Evolutionary conservation across 306 rosid genomes (phyloP).

Genomic region (Hippophae gyantsensis): DNA sequence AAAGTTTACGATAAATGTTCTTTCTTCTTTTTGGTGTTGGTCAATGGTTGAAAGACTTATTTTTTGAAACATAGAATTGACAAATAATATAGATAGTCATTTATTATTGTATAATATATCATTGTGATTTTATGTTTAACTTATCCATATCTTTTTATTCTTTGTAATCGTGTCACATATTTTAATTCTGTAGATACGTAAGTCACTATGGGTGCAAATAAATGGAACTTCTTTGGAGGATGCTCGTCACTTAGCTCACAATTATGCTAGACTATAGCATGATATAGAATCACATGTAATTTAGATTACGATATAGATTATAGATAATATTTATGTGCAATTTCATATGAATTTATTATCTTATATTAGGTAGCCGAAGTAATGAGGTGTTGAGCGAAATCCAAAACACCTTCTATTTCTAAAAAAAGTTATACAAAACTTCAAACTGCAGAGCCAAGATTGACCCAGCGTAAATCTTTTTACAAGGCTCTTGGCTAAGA

Average conservation of each 20-base stretch:
- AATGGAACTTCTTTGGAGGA: too few species aligned
- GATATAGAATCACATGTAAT: slow-evolving; percentile 78
- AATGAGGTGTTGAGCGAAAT: slow-evolving; percentile 57
- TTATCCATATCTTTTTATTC: slow-evolving; percentile 17
- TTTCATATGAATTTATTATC: slow-evolving; percentile 23
- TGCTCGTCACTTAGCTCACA: too few species aligned
- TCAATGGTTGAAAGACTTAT: too few species aligned
- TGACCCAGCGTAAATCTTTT: slow-evolving; percentile 70
- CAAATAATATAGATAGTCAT: too few species aligned
- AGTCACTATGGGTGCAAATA: slow-evolving; percentile 36
- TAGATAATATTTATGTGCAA: slow-evolving; percentile 20
- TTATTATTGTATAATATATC: background rate
- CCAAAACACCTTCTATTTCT: slow-evolving; percentile 56
- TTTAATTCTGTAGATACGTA: slow-evolving; percentile 55
- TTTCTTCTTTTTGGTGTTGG: too few species aligned
- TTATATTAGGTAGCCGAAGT: slow-evolving; percentile 26
- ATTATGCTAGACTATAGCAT: slow-evolving; percentile 23
- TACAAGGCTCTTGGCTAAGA: slow-evolving; percentile 74
- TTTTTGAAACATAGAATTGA: too few species aligned
- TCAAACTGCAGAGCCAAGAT: slow-evolving; percentile 74
- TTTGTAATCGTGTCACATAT: slow-evolving; percentile 48
- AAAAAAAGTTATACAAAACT: slow-evolving; percentile 61
- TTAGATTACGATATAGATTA: slow-evolving; percentile 17
- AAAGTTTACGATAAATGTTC: too few species aligned
- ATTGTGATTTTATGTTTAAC: slow-evolving; percentile 20